Base-by-base conservation (phyloP, 768 basidiomycete genomes). In the Termitomyces sp. region DNA sequence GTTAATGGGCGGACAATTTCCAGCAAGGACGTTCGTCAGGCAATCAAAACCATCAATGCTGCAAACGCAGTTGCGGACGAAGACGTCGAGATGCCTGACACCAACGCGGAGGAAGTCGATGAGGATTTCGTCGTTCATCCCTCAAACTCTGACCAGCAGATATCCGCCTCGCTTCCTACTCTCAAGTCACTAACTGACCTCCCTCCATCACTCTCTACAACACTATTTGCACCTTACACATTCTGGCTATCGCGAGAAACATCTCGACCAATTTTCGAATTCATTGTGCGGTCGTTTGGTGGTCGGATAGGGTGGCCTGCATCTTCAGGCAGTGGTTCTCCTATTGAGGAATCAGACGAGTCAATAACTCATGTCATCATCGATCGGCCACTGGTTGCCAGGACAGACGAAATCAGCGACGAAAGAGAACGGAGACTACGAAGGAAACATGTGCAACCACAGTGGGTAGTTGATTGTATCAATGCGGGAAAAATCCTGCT, bases 401-500 rank as follows among this genome's bases (percentile, higher is more conserved):
- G 72, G 61, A 51, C 67, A 26, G 71, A 79, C 53, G 87, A 85
- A 66, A 79, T 81, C 0, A 62, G 76, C 16, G 83, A 82, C 53
- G 83, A 88, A 62, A 80, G 82, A 64, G 84, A 87, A 64, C 77
- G 81, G 43, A 79, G 85, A 37, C 73, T 79, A 44, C 83, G 84
- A 69, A 82, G 94, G 66, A 93, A 91, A 68, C 93, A 90, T 71
- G 82, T 98, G 18, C 97, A 98, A 72, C 97, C 97, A 12, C 96
- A 98, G 72, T 98, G 97, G 97, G 82, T 97, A 33, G 92, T 93
- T 36, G 97, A 99, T 70, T 97, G 91, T 71, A 86, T 97, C 69
- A 99, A 99, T 70, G 82, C 85, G 8, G 87, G 88, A 10, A 91
- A 83, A 70, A 81, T 96, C 58, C 79, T 98, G 30, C 81, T 93